Base-by-base conservation (phyloP, 345 rosid genomes). In the Gossypium bickii region DNA sequence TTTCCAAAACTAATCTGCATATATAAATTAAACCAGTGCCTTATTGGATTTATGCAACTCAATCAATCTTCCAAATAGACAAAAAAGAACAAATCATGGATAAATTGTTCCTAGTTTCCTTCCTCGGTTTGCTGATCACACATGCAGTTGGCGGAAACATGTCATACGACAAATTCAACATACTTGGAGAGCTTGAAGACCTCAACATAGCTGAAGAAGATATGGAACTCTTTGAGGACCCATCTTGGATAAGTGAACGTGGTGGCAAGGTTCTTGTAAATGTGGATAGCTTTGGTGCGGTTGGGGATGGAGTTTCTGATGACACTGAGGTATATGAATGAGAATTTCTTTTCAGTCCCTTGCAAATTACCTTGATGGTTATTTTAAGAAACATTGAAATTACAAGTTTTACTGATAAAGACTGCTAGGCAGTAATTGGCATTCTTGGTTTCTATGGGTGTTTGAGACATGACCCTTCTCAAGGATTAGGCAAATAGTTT, bases 241-340 rank as follows among this genome's bases (percentile, higher is more conserved):
- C 89, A 4, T 81, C 75, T 27, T 84, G 87, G 88, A 84, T 81
- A 64, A 87, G 88, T 78, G 89, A 85, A 76, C 80, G 77, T 17
- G 87, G 91, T 58, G 73, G 86, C 77, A 88, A 82, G 86, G 90
- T 87, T 77, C 87, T 93, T 68, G 94, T 95, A 73, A 93, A 95
- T 77, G 96, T 95, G n/a, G 97, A 95, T 78, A 90, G 94, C 89
- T 93, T 95, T 48, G 92, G 90, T 69, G 97, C 97, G 29, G 88
- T 69, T 75, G 99, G 94, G 82, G 88, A 95, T 86, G 99, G 97
- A 72, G 82, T 86, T 79, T 85, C 94, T 68, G 98, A 95, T 83
- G 98, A 95, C 75, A 91, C 98, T 10, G 75, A 90, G 99, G 98
- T 94, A 41, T 41, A 4, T 22, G 3, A 16, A 9, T 58, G 66